Base-by-base conservation (phyloP, 2,329 filamentous ascomycete genomes). In the Epichloe brachyelytri region DNA sequence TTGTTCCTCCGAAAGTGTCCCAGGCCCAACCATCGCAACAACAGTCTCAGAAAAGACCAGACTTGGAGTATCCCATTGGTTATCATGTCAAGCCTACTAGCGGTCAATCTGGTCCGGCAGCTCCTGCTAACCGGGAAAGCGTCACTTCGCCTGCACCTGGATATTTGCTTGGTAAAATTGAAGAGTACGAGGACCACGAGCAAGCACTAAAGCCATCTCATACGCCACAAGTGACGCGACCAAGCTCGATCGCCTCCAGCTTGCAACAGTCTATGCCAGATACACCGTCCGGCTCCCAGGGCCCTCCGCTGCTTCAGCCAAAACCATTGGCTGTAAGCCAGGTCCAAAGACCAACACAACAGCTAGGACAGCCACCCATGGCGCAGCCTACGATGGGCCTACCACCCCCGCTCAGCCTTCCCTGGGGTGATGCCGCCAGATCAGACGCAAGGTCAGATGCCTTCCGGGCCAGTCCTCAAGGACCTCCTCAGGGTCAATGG, bases 181-280 rank as follows among this genome's bases (percentile, higher is more conserved):
- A 58, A 36, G 57, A 59, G 43, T 49, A 53, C 40, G 55, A 58
- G n/a, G 55, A 56, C 41, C 37, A 44, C 30, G 51, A 53, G 7
- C 40, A 14, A 26, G 34, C 12, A 5, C 20, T 33, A 4, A 46
- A 40, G 22, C 34, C 37, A 20, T 30, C 30, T 34, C 38, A 39
- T 6, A 34, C 51, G 6, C 43, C 46, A 17, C 52, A 47, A n/a
- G 33, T 19, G 11, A 45, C 46, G 8, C 36, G 34, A 14, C 43
- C 49, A 5, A 48, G 37, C 26, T 51, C 51, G n/a, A 47, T 45
- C 15, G 38, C 30, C 4, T 54, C 56, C 17, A 46, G 39, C 20
- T 2, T 49, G 10, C 52, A 49, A 11, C 53, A 43, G 2, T 41
- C 54, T 2, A 37, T 47, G 2, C 26, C 43, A 26, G 37, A 46